Evolutionary conservation across 1,284 basidiomycete genomes (phyloP), one percentile per base, ranked within the genome.

Genomic region (Cystobasidium slooffiae): DNA sequence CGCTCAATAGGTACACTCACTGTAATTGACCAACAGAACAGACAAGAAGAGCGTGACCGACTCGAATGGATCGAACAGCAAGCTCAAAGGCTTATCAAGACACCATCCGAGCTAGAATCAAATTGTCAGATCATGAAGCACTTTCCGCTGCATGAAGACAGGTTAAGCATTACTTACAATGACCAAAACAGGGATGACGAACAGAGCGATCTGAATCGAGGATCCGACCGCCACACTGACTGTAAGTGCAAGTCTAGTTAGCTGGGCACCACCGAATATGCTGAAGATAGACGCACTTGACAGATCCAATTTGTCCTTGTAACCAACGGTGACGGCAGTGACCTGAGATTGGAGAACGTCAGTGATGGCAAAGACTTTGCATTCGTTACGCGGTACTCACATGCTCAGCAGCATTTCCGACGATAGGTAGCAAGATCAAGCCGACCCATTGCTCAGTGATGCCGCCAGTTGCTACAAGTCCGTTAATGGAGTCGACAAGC

Each of bases 181-280:
- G 24, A 88, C 84, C 68, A 89, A 81, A 39, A 88, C 89, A 82
- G 91, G 91, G 78, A 92, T 88, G 72, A 93, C 88, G 80, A 93
- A 78, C 66, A 94, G 85, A 0, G 92, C 90, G 72, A 92, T 92
- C 89, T 96, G 93, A 76, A 95, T 93, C 76, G 90, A 92, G 1
- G 91, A 92, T n/a, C 92, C 93, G 47, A 94, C 91, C 7, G 94
- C 93, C 66, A 94, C 92, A 67, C 89, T 88, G 70, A 93, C 84
- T 79, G 87, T 88, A 8, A 91, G 84, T 72, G 88, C 9, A 49
- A 20, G 9, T 24, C 12, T 10, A 88, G 59, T 92, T 92, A 87
- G 82, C 80, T 18, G 79, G 16, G 6, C 59, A 39, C 8, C 39
- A n/a, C 22, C 10, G 18, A 52, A 52, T 6, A n/a, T 18, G 8